Evolutionary conservation across 139 green algal species (phyloP).

Genomic region (Tetraselmis striata): DNA sequence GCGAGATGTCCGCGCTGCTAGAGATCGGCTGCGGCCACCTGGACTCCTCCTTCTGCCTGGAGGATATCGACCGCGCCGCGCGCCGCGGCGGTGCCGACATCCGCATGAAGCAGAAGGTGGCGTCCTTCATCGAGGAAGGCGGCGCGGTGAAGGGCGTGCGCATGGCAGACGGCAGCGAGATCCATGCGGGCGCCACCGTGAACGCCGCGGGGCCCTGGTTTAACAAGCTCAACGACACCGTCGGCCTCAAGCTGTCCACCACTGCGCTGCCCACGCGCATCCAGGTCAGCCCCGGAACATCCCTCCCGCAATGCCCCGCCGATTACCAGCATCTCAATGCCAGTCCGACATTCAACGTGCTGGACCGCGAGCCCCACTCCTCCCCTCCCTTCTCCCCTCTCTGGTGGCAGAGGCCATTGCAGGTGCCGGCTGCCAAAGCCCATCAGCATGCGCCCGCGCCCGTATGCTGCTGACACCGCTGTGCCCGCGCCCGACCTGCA

Average conservation of each 20-base stretch:
- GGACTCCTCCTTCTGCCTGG: background rate
- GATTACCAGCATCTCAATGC: too few species aligned
- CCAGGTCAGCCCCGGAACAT: background rate
- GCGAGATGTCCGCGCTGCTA: background rate
- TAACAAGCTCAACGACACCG: background rate
- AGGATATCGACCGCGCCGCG: background rate
- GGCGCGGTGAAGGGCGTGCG: background rate
- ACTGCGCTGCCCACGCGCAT: background rate
- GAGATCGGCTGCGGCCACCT: background rate
- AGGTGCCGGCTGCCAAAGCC: too few species aligned
- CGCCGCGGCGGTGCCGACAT: background rate
- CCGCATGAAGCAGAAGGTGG: background rate
- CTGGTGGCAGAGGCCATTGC: too few species aligned
- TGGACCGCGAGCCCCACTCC: too few species aligned
- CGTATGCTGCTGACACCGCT: too few species aligned
- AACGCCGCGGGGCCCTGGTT: background rate
- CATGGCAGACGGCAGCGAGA: background rate
- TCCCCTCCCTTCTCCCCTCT: too few species aligned
- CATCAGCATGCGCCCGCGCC: too few species aligned
- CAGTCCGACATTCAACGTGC: too few species aligned
- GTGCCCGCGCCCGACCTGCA: too few species aligned
- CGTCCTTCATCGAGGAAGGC: background rate
- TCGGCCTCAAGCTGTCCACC: background rate
- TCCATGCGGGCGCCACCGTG: background rate
- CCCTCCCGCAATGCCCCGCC: too few species aligned